Percentiles rank a stretch among this genome's conserved stretches.
phyloP scores from a whole-genome alignment of 139 green algal genomes.

The Gonium pectorale region DNA sequence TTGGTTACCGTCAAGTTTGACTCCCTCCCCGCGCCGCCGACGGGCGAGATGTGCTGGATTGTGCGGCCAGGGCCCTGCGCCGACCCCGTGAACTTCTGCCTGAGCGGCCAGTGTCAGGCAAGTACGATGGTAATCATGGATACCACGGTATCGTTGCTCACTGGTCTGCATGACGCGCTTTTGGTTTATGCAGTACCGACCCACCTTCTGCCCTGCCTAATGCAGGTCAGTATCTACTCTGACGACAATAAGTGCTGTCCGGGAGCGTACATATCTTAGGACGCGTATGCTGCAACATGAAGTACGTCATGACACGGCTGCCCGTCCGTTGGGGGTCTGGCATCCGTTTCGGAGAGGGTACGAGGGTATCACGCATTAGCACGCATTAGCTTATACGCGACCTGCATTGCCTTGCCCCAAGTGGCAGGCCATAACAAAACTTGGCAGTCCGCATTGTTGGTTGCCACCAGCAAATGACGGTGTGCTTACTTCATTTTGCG shows the following conservation, averaged over 20 bases:
- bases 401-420: too few relatives aligned
- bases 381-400: too few relatives aligned
- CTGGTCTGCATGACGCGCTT: background rate
- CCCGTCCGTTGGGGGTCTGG: too few relatives aligned
- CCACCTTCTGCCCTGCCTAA: background rate
- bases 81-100: constrained; percentile 20
- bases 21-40: background rate
- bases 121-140: background rate
- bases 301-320: too few relatives aligned
- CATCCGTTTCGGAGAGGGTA: too few relatives aligned
- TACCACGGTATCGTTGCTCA: background rate
- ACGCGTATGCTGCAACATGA: too few relatives aligned
- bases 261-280: background rate
- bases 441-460: too few relatives aligned
- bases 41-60: constrained; percentile 22
- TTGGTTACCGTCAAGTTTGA: constrained; percentile 10
- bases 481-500: too few relatives aligned
- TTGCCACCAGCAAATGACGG: too few relatives aligned
- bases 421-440: too few relatives aligned
- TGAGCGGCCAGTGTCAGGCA: constrained; percentile 16
- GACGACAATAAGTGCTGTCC: constrained; percentile 10
- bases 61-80: constrained; percentile 11
- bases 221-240: background rate
- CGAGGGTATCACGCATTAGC: too few relatives aligned
- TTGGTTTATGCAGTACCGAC: background rate